Evolutionary conservation across 768 basidiomycete genomes (phyloP).

Genomic region (Tylopilus rubrobrunneus): DNA sequence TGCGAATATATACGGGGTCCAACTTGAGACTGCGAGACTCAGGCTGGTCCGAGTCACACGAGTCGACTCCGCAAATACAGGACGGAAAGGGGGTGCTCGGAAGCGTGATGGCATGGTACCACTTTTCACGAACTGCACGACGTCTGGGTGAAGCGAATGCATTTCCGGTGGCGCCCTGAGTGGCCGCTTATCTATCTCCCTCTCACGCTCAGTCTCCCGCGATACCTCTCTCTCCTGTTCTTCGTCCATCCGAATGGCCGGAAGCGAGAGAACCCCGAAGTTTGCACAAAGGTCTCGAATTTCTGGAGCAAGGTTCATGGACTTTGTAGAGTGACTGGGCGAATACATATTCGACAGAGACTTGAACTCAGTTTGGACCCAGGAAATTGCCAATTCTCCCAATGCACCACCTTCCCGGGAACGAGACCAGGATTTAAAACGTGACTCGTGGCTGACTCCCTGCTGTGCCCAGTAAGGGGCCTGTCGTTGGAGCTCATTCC

Average conservation of each 20-base stretch:
- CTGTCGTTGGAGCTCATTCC: background rate
- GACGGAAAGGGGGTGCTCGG: background rate
- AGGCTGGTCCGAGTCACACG: too few relatives aligned
- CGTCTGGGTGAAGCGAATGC: background rate
- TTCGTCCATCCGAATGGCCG: background rate
- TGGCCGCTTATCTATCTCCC: background rate
- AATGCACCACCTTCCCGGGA: background rate
- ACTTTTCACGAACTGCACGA: background rate
- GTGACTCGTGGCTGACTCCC: background rate
- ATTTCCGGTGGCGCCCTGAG: background rate
- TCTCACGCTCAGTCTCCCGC: background rate
- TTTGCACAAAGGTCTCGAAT: background rate
- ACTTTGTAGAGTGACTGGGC: background rate
- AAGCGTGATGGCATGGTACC: background rate
- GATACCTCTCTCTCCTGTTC: background rate
- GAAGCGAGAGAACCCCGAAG: background rate
- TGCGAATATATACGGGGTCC: background rate
- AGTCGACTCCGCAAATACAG: background rate
- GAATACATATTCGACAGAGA: background rate
- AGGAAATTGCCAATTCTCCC: background rate
- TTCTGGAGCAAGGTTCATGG: background rate
- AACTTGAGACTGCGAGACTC: background rate
- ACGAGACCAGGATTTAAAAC: background rate
- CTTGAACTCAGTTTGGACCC: background rate
- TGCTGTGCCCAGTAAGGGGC: background rate